Base-by-base conservation (phyloP, 106 monocot species). In the Acanthochlamys bracteata region DNA sequence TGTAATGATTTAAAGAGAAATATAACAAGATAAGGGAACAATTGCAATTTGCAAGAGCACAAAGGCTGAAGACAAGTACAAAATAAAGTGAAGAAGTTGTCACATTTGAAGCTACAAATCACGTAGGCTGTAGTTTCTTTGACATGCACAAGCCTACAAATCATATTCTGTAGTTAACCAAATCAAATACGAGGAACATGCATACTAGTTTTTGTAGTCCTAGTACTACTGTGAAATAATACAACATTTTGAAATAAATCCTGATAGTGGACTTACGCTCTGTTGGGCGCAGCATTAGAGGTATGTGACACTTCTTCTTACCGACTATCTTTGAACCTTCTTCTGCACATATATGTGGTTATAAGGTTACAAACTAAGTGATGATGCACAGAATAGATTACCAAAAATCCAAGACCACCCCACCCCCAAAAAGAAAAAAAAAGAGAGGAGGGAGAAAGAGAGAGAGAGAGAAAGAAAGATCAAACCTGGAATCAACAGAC, bases 261-360 rank as follows among this genome's bases (percentile, higher is more conserved):
- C 47, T 11, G 3, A 57, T 46, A 14, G 45, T 45, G 13, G 2
- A 71, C 93, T 86, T 79, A 94, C 93, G 89, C 46, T 94, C 93
- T 9, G 89, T 94, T 62, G 78, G 86, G 10, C 93, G 83, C 65
- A 70, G 49, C 65, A 80, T 16, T 16, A 94, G 83, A 70, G 93
- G 77, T 69, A 86, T 68, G 64, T 89, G 84, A 65, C 69, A 59
- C 61, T 68, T 81, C 64, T 79, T 82, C 74, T 89, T 94, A 49
- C 69, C 70, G 20, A n/a, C 39, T 33, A 19, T n/a, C 73, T 66
- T 67, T 15, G 59, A 55, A 75, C 59, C 41, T 41, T 63, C 74
- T 60, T 71, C 89, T 79, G 76, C 76, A 76, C 7, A 12, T 67
- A 11, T 19, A 71, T 24, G 41, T 46, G 33, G 61, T 20, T 46